Evolutionary conservation across 148 eudicot genomes (phyloP).

Genomic region (Rhododendron henanense): DNA sequence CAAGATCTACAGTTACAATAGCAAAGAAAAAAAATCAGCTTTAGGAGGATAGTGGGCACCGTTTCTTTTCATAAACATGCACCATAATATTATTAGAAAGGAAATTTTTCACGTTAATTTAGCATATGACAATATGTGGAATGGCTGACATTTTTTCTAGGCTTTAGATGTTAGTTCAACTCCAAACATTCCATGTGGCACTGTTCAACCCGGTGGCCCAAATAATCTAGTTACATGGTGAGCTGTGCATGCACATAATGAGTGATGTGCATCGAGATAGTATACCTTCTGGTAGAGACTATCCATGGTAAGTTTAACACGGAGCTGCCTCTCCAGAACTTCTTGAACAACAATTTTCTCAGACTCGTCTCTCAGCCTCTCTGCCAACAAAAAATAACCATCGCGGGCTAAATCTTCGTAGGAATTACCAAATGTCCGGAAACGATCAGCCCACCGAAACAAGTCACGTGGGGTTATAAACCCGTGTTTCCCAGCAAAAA

Average conservation of each 20-base stretch:
- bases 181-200: not conserved
- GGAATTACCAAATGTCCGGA: conserved; percentile 49
- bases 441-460: conserved; percentile 94
- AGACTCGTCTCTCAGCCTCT: conserved; percentile 74
- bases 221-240: not conserved
- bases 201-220: not conserved
- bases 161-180: not conserved
- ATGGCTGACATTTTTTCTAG: not conserved
- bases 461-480: conserved; percentile 95
- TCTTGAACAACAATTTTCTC: conserved; percentile 74
- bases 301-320: conserved; percentile 38
- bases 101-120: not conserved
- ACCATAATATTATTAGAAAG: not conserved
- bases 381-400: conserved; percentile 89
- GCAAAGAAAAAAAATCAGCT: not conserved
- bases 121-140: not conserved
- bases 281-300: conserved; percentile 62
- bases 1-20: not conserved
- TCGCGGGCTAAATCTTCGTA: conserved; percentile 77
- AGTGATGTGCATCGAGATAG: not conserved
- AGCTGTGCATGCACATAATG: not conserved
- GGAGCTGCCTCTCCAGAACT: conserved; percentile 68
- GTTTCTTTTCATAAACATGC: not conserved
- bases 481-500: conserved; percentile 98
- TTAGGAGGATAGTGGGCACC: not conserved